These are phyloP conservation scores for Colletotrichum tabaci DNA, from an alignment of 2,329 filamentous ascomycete genomes.

Conservation along the genomic window DNA sequence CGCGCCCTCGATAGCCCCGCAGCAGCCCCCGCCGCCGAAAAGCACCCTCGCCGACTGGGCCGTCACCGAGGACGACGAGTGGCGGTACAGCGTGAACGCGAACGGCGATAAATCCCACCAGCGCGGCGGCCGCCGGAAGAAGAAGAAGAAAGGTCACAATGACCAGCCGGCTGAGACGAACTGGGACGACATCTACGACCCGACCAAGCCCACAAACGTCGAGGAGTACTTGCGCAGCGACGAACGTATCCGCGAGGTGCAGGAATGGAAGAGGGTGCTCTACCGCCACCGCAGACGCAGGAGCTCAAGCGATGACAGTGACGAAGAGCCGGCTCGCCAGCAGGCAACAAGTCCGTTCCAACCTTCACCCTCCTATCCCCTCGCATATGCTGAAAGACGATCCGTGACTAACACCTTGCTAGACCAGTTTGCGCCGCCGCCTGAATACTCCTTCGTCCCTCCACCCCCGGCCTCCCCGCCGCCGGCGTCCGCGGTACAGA, in stretches of 20 bases:
- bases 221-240: conserved; percentile 89
- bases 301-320: conserved; percentile 58
- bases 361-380: conserved; percentile 37
- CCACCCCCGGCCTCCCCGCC: conserved; percentile 65
- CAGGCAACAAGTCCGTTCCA: conserved; percentile 43
- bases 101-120: conserved; percentile 74
- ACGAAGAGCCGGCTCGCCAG: conserved; percentile 57
- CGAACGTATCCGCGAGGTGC: conserved; percentile 83
- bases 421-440: conserved; percentile 74
- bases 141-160: conserved; percentile 78
- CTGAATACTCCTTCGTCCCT: conserved; percentile 70
- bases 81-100: conserved; percentile 67
- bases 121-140: conserved; percentile 83
- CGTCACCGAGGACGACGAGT: conserved; percentile 83
- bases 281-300: conserved; percentile 77
- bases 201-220: conserved; percentile 84
- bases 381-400: conserved; percentile 2
- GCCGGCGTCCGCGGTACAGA: conserved; percentile 59
- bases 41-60: conserved; percentile 87
- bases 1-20: conserved; percentile 52
- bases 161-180: conserved; percentile 74
- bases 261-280: conserved; percentile 87
- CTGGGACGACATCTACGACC: conserved; percentile 95
- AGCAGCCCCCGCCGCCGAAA: conserved; percentile 66
- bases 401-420: conserved; percentile 43